Evolutionary conservation across 2,329 filamentous ascomycete genomes (phyloP).

Genomic region (Amesomyces nigricolor): DNA sequence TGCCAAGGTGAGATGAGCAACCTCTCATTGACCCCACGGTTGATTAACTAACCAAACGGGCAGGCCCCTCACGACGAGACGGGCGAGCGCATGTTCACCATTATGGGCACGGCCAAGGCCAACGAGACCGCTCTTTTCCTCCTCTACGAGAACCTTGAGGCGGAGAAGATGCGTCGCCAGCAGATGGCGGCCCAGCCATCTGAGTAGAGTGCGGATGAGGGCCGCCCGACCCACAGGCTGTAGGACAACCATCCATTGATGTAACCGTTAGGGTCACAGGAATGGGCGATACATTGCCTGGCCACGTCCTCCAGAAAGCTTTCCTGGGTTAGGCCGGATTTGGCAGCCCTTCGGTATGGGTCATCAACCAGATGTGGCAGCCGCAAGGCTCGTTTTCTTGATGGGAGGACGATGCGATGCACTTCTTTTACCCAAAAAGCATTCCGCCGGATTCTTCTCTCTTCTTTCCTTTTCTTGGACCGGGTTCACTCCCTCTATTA

Average conservation of each 20-base stretch:
- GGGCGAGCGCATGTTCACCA: constrained; percentile 99
- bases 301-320: constrained; percentile 29
- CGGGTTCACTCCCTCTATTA: constrained; percentile 35
- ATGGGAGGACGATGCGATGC: constrained; percentile 44
- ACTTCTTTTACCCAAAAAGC: constrained; percentile 31
- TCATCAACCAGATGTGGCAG: constrained; percentile 54
- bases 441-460: constrained; percentile 28
- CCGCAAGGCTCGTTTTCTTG: constrained; percentile 53
- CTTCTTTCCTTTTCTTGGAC: constrained; percentile 28
- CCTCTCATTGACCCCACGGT: not conserved
- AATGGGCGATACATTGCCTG: constrained; percentile 17
- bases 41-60: constrained; percentile 20
- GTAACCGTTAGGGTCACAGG: constrained; percentile 18
- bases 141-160: constrained; percentile 96
- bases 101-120: constrained; percentile 87
- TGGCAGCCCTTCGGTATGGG: constrained; percentile 43
- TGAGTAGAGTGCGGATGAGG: constrained; percentile 40
- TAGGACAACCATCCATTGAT: constrained; percentile 23
- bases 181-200: constrained; percentile 51
- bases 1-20: constrained; percentile 60
- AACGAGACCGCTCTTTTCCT: constrained; percentile 96
- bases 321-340: constrained; percentile 45
- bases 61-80: constrained; percentile 90
- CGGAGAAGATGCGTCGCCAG: constrained; percentile 97
- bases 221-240: constrained; percentile 22